Evolutionary conservation across 208 protist species (phyloP).

Genomic region (Porcisia hertigi): DNA sequence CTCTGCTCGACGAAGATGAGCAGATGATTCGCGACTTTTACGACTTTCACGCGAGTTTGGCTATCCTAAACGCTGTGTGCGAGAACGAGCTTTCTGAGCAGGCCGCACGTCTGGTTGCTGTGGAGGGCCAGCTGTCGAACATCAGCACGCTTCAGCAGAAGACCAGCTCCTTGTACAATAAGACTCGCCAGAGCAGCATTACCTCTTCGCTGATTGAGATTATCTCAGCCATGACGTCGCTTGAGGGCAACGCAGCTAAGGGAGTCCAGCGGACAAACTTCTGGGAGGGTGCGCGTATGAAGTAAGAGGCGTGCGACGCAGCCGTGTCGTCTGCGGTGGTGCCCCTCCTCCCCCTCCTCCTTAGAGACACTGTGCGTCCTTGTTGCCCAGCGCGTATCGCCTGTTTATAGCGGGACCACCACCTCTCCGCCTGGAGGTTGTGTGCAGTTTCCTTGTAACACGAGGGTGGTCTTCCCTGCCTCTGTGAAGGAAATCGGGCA

Average conservation of each 20-base stretch:
- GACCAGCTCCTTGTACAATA: constrained; percentile 92
- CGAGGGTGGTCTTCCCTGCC: background rate
- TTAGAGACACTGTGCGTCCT: background rate
- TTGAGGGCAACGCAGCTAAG: constrained; percentile 82
- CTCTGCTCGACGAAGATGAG: constrained; percentile 86
- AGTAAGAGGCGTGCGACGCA: constrained; percentile 34
- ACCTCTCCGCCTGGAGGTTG: background rate
- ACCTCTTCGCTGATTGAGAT: constrained; percentile 91
- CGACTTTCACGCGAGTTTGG: constrained; percentile 87
- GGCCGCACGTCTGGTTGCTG: constrained; percentile 84
- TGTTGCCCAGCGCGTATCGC: background rate
- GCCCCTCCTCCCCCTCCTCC: background rate
- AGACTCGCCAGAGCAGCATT: constrained; percentile 90
- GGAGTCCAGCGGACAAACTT: constrained; percentile 83
- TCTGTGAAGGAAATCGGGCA: background rate
- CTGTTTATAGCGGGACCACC: background rate
- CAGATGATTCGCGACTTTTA: constrained; percentile 88
- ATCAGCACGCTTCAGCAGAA: constrained; percentile 80
- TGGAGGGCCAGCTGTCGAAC: constrained; percentile 90
- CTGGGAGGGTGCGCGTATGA: constrained; percentile 71
- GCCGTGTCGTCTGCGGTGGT: background rate
- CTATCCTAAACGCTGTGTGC: constrained; percentile 81
- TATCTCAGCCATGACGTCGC: constrained; percentile 90
- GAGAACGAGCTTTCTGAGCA: constrained; percentile 93
- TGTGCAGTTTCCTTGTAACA: background rate